phyloP scores from a whole-genome alignment of 1,139 yeast species.

The Fermentozyma sake region DNA sequence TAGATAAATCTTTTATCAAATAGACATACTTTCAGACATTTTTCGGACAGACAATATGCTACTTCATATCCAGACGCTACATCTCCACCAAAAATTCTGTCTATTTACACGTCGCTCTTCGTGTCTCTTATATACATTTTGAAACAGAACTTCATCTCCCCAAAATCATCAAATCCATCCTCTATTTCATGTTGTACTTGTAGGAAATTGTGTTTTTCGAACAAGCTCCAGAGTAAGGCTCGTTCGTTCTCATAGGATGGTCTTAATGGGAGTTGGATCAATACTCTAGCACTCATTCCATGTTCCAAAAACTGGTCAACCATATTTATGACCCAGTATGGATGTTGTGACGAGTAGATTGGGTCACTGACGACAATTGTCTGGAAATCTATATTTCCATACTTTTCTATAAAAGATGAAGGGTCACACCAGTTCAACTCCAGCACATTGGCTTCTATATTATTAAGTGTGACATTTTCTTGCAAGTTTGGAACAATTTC shows the following conservation, averaged over 20 bases:
- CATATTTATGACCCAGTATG: constrained; percentile 63
- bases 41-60: too few relatives aligned
- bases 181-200: constrained; percentile 33
- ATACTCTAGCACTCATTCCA: constrained; percentile 36
- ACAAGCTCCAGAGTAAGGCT: constrained; percentile 49
- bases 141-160: constrained; percentile 59
- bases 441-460: constrained; percentile 31
- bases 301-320: constrained; percentile 37
- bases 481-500: constrained; percentile 69
- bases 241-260: constrained; percentile 64
- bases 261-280: constrained; percentile 75
- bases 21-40: too few relatives aligned
- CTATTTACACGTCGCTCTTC: too few relatives aligned
- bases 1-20: too few relatives aligned
- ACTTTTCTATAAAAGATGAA: constrained; percentile 22
- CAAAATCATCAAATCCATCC: constrained; percentile 83
- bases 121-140: too few relatives aligned
- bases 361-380: constrained; percentile 82
- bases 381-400: constrained; percentile 34
- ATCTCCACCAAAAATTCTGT: too few relatives aligned
- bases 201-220: constrained; percentile 29
- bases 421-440: constrained; percentile 81
- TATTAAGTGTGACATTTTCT: constrained; percentile 53
- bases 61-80: too few relatives aligned
- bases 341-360: constrained; percentile 79